A percentile compares a stretch with the other conserved stretches of the same genome.
Evolutionary conservation across 768 basidiomycete species (phyloP).

Genomic region (Coprinellus aureogranulatus): DNA sequence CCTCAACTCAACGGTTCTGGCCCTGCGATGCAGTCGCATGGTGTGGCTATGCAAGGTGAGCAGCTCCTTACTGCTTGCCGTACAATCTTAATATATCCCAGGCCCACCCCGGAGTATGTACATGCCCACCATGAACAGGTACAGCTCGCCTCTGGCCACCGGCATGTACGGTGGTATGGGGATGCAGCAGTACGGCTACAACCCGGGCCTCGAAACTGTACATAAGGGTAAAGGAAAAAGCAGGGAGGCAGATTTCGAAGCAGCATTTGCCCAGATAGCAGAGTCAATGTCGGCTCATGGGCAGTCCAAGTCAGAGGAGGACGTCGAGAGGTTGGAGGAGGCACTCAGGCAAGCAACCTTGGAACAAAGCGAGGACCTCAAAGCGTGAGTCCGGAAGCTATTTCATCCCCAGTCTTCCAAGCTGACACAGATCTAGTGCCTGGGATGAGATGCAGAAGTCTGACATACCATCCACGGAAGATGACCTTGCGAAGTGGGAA

Average conservation of each 20-base stretch:
- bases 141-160: conserved; percentile 39
- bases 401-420: no score
- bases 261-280: conserved; percentile 70
- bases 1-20: conserved; percentile 17
- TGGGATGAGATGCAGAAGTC: conserved; percentile 64
- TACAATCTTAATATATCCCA: conserved; percentile 11
- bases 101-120: conserved; percentile 43
- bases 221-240: conserved; percentile 62
- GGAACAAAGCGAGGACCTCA: conserved; percentile 40
- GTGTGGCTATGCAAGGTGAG: conserved; percentile 16
- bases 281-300: conserved; percentile 44
- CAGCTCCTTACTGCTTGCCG: background rate
- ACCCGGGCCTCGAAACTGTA: conserved; percentile 19
- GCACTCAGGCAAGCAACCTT: conserved; percentile 35
- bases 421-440: conserved; percentile 36
- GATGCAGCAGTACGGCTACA: conserved; percentile 32
- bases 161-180: conserved; percentile 33
- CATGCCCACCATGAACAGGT: conserved; percentile 32
- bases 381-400: conserved; percentile 39
- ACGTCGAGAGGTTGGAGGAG: conserved; percentile 50
- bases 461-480: conserved; percentile 52
- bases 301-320: conserved; percentile 38
- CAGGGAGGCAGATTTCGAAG: conserved; percentile 76
- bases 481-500: conserved; percentile 79
- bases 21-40: conserved; percentile 32